Conservation (phyloP, 352 stramenopile species). For the Globisporangium nodosum region DNA sequence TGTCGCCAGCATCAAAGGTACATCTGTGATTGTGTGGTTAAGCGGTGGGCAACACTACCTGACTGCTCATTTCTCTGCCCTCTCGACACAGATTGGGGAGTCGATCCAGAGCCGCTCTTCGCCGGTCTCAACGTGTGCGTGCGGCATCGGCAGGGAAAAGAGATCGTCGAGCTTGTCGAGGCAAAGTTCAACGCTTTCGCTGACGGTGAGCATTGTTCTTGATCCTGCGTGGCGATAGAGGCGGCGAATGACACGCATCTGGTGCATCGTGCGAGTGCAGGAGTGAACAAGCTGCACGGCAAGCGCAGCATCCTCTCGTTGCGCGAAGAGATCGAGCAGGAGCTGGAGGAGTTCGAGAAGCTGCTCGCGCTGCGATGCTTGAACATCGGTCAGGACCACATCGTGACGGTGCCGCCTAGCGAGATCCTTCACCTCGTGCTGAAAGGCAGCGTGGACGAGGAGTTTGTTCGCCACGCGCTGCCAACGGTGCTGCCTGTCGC, state of each 20-base stretch:
- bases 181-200: slow-evolving; percentile 51
- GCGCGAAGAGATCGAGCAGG: slow-evolving; percentile 61
- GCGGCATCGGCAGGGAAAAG: slow-evolving; percentile 37
- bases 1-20: slow-evolving; percentile 54
- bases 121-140: slow-evolving; percentile 62
- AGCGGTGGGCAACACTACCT: neutral
- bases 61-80: neutral
- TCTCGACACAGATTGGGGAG: slow-evolving; percentile 42
- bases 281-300: slow-evolving; percentile 47
- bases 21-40: neutral
- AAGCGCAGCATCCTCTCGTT: slow-evolving; percentile 45
- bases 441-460: slow-evolving; percentile 37
- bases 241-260: neutral
- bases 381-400: slow-evolving; percentile 39
- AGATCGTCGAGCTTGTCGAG: slow-evolving; percentile 32
- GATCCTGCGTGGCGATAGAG: neutral
- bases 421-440: slow-evolving; percentile 60
- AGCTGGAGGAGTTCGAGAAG: slow-evolving; percentile 64
- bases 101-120: slow-evolving; percentile 62
- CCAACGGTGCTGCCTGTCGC: slow-evolving; percentile 53
- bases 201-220: slow-evolving; percentile 12
- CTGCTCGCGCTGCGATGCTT: slow-evolving; percentile 54
- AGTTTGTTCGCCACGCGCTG: slow-evolving; percentile 58
- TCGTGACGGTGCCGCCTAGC: slow-evolving; percentile 35
- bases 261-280: slow-evolving; percentile 10